These are phyloP conservation scores for Nigrospora osmanthi DNA, from an alignment of 2,329 filamentous ascomycete genomes.

Conservation along the genomic window DNA sequence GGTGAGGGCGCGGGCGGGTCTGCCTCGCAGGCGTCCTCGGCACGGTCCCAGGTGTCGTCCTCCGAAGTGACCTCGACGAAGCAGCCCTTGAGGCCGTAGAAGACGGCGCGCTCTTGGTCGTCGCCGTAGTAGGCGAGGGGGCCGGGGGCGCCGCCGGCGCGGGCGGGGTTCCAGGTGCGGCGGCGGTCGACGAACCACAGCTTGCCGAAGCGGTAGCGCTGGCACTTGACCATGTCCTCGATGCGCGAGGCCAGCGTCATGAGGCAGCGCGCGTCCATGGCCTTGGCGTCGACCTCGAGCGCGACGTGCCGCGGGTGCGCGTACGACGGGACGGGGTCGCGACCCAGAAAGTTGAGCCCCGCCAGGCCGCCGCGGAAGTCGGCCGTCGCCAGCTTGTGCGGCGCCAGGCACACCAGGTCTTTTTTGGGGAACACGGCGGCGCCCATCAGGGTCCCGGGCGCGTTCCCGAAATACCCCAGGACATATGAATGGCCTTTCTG, in stretches of 20 bases:
- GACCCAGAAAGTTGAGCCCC: no score
- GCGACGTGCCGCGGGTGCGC: background rate
- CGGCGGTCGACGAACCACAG: constrained; percentile 38
- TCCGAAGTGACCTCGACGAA: constrained; percentile 8
- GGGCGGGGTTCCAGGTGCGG: constrained; percentile 31
- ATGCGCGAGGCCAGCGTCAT: background rate
- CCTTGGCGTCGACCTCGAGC: background rate
- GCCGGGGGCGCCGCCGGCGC: constrained; percentile 30
- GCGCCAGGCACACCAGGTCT: no score
- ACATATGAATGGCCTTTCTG: no score
- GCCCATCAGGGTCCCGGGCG: no score
- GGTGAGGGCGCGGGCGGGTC: constrained; percentile 16
- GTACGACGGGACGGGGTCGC: background rate
- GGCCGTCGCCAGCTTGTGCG: no score
- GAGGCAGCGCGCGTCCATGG: background rate
- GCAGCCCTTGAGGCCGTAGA: constrained; percentile 15
- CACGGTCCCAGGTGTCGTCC: constrained; percentile 7
- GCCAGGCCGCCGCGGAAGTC: no score
- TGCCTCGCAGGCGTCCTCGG: constrained; percentile 25
- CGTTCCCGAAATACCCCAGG: no score
- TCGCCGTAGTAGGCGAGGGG: constrained; percentile 28
- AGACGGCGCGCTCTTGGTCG: constrained; percentile 17
- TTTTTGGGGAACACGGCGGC: no score
- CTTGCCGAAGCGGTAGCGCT: constrained; percentile 20
- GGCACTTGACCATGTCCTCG: background rate